Evolutionary conservation across 2,329 filamentous ascomycete species (phyloP).

Genomic region (Rhexocercosporidium sp.): DNA sequence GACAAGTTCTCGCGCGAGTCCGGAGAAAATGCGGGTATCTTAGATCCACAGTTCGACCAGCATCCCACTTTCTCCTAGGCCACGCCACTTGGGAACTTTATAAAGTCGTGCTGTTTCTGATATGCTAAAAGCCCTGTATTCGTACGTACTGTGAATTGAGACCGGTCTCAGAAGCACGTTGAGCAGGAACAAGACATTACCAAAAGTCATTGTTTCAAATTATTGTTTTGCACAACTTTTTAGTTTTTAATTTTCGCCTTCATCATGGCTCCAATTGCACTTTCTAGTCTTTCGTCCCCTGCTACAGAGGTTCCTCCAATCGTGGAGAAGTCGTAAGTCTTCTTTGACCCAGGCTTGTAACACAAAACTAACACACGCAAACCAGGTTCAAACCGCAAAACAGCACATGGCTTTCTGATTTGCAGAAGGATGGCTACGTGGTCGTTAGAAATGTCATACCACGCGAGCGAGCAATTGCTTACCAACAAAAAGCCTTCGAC

Average conservation of each 20-base stretch:
- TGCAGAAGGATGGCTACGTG: conserved; percentile 22
- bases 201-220: not conserved
- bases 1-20: not conserved
- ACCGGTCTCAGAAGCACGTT: not conserved
- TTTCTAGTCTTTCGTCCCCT: conserved; percentile 2
- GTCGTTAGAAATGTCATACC: conserved; percentile 28
- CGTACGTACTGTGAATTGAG: not conserved
- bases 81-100: not conserved
- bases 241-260: not conserved
- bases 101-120: not conserved
- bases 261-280: conserved; percentile 10
- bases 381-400: conserved; percentile 14
- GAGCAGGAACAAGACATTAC: not conserved
- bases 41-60: not conserved
- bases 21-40: not conserved
- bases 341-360: not conserved
- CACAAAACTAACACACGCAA: not conserved
- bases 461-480: conserved; percentile 19
- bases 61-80: conserved; percentile 2
- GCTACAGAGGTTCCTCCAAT: not conserved
- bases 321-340: not conserved
- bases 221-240: not conserved
- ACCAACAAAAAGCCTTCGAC: conserved; percentile 23
- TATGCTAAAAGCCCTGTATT: too few relatives aligned
- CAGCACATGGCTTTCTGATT: conserved; percentile 25